These are phyloP conservation scores for Ceriops tagal DNA, from an alignment of 345 rosid genomes.

Conservation along the genomic window DNA sequence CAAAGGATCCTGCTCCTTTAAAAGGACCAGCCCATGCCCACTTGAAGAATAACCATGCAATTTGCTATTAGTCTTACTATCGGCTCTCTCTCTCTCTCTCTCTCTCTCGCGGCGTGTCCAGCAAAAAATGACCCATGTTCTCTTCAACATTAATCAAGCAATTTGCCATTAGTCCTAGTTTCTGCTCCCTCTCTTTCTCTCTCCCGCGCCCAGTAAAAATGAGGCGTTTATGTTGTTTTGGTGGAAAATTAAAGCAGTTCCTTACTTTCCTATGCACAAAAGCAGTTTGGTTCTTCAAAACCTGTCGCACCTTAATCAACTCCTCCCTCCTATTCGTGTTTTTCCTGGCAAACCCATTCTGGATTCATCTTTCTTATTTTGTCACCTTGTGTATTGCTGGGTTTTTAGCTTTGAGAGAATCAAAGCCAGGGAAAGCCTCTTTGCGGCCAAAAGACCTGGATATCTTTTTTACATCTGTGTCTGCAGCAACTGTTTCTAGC, in stretches of 20 bases:
- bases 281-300: not conserved
- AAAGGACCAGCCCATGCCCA: too few relatives aligned
- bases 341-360: constrained; percentile 5
- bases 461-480: constrained; percentile 70
- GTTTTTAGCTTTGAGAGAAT: not conserved
- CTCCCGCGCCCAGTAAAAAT: not conserved
- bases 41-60: too few relatives aligned
- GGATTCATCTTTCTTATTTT: constrained; percentile 15
- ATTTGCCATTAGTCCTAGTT: too few relatives aligned
- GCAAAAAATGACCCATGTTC: not conserved
- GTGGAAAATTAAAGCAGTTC: not conserved
- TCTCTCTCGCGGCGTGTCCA: too few relatives aligned
- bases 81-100: too few relatives aligned
- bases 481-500: constrained; percentile 61
- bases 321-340: not conserved
- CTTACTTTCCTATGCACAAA: not conserved
- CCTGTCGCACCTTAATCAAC: not conserved
- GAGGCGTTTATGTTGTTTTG: not conserved
- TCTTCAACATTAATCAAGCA: too few relatives aligned
- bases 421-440: constrained; percentile 27
- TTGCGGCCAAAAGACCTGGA: constrained; percentile 42
- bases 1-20: too few relatives aligned
- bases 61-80: too few relatives aligned
- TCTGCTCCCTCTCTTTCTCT: too few relatives aligned
- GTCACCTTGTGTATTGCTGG: constrained; percentile 5